Evolutionary conservation across 1,284 basidiomycete species (phyloP).

Genomic region (Malassezia caprae): DNA sequence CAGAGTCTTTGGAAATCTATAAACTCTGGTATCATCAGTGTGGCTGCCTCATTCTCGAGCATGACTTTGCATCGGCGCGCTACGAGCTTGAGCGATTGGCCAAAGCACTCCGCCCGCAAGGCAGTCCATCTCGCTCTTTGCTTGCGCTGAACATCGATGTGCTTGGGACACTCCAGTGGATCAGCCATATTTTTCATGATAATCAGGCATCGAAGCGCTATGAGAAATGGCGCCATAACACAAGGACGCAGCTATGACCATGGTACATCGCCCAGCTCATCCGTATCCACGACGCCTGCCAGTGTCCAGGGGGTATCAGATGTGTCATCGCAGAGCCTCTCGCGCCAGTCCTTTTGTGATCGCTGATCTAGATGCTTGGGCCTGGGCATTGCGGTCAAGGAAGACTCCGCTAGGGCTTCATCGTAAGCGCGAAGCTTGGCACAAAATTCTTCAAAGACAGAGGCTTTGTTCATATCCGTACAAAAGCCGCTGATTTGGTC

Average conservation of each 20-base stretch:
- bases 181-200: background rate
- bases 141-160: constrained; percentile 4
- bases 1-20: too few relatives aligned
- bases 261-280: constrained; percentile 9
- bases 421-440: background rate
- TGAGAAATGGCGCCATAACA: background rate
- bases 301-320: background rate
- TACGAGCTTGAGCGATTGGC: constrained; percentile 4
- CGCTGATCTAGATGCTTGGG: background rate
- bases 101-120: constrained; percentile 2
- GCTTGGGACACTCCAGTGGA: constrained; percentile 13
- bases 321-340: background rate
- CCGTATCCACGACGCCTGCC: background rate
- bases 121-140: background rate
- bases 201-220: constrained; percentile 5
- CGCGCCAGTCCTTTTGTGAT: background rate
- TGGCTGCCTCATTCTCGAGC: constrained; percentile 6
- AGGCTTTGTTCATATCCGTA: background rate
- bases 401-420: background rate
- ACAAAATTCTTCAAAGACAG: background rate
- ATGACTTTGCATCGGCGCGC: background rate
- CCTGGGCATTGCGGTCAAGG: background rate
- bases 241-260: background rate
- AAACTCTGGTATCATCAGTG: background rate
- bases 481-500: constrained; percentile 51